Percentiles rank a stretch among this genome's conserved stretches.
These are phyloP conservation scores for Lactarius hengduanensis DNA, from an alignment of 768 basidiomycete species.

Conservation along the genomic window DNA sequence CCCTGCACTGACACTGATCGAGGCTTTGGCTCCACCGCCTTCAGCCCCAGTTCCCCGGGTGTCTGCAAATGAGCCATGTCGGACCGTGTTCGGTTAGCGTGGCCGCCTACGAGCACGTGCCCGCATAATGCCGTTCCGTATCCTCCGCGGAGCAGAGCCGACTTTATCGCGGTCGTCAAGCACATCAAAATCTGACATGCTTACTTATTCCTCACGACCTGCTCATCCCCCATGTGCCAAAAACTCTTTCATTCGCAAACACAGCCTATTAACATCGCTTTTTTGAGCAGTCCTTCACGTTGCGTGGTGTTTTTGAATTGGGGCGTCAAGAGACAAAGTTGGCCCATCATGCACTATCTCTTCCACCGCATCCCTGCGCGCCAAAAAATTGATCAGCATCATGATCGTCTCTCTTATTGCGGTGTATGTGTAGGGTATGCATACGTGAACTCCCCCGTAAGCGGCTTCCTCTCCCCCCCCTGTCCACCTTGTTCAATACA, in stretches of 20 bases:
- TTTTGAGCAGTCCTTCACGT: not conserved
- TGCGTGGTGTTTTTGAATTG: not conserved
- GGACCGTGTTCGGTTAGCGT: not conserved
- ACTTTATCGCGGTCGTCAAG: not conserved
- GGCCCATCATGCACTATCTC: not conserved
- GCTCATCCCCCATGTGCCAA: not conserved
- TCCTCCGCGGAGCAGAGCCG: not conserved
- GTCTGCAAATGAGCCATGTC: not conserved
- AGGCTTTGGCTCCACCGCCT: not conserved
- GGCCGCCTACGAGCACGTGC: not conserved
- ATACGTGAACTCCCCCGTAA: not conserved
- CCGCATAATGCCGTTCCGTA: not conserved
- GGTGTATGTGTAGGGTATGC: not conserved
- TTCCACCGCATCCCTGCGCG: not conserved
- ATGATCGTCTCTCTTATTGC: slow-evolving; percentile 11
- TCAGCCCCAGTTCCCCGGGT: not conserved
- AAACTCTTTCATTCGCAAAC: not conserved
- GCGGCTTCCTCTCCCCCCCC: not conserved
- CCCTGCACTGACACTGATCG: not conserved
- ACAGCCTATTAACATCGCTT: not conserved
- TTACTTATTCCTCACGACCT: not conserved
- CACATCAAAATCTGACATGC: not conserved
- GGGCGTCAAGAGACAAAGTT: not conserved
- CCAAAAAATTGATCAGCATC: not conserved
- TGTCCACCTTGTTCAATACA: not conserved